phyloP scores from a whole-genome alignment of 2,329 filamentous ascomycete species.

The Colletotrichum cordylinicola region DNA sequence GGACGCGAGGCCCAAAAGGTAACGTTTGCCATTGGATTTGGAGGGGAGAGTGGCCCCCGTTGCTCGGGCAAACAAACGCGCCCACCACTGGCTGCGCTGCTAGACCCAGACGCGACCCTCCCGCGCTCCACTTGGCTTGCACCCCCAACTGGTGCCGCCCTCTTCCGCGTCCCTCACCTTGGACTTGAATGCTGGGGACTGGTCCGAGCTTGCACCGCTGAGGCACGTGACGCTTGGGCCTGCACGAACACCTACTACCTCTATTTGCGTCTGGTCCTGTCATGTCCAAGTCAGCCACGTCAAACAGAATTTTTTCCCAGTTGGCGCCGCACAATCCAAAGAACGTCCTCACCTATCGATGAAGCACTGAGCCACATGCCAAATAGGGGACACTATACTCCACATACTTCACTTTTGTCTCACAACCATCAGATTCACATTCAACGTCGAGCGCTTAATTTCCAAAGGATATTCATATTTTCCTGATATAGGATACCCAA shows the following conservation, averaged over 20 bases:
- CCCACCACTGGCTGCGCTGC: not conserved
- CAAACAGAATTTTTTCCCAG: not conserved
- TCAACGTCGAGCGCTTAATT: not conserved
- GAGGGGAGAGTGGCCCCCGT: not conserved
- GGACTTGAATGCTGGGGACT: not conserved
- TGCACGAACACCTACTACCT: too few species aligned
- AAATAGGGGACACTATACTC: not conserved
- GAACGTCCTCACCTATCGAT: too few species aligned
- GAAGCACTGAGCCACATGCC: not conserved
- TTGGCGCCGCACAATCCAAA: too few species aligned
- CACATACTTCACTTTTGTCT: not conserved
- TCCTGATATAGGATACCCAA: not conserved
- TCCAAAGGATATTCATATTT: not conserved
- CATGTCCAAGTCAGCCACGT: not conserved
- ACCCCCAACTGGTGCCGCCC: not conserved
- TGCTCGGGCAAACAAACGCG: slow-evolving; percentile 21
- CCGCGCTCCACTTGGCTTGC: not conserved
- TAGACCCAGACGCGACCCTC: slow-evolving; percentile 4
- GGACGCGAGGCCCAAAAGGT: not conserved
- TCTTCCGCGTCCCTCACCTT: not conserved
- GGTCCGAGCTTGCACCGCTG: not conserved
- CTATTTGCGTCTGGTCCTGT: not conserved
- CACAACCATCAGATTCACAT: not conserved
- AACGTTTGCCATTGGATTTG: not conserved
- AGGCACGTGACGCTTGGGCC: not conserved